These are phyloP conservation scores for Spiromastix sp. DNA, from an alignment of 2,329 filamentous ascomycete genomes.

Conservation along the genomic window DNA sequence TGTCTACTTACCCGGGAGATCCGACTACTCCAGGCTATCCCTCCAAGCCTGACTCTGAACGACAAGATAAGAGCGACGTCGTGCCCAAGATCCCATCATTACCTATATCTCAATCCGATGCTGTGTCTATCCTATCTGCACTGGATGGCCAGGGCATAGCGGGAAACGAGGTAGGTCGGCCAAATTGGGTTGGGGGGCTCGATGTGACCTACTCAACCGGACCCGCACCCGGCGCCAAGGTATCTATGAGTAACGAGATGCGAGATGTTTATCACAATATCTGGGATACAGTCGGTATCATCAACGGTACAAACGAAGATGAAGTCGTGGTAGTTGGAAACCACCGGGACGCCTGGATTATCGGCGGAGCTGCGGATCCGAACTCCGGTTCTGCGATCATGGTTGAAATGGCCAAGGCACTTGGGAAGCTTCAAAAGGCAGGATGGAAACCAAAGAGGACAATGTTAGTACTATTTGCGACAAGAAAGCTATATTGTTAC, in stretches of 20 bases:
- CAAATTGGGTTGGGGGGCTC: slow-evolving; percentile 22
- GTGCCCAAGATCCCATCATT: slow-evolving; percentile 26
- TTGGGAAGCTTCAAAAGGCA: slow-evolving; percentile 35
- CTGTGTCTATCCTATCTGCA: slow-evolving; percentile 20
- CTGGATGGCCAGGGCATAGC: slow-evolving; percentile 24
- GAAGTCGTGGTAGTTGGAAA: slow-evolving; percentile 42
- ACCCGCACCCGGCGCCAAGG: slow-evolving; percentile 16
- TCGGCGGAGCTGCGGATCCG: slow-evolving; percentile 43
- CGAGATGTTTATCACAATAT: slow-evolving; percentile 16
- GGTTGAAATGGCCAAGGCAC: slow-evolving; percentile 41
- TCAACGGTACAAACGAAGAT: slow-evolving; percentile 20
- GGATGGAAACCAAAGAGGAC: slow-evolving; percentile 45
- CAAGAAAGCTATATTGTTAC: neutral
- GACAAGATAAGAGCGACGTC: slow-evolving; percentile 17
- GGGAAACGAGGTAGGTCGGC: slow-evolving; percentile 22
- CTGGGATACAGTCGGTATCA: slow-evolving; percentile 19
- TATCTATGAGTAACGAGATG: slow-evolving; percentile 18
- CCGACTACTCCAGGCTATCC: slow-evolving; percentile 23
- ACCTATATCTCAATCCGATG: slow-evolving; percentile 21
- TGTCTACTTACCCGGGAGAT: slow-evolving; percentile 18
- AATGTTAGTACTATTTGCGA: slow-evolving; percentile 22
- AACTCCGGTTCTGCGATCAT: slow-evolving; percentile 42
- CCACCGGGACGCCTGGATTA: slow-evolving; percentile 45
- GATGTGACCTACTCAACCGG: slow-evolving; percentile 24
- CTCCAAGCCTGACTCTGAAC: slow-evolving; percentile 18